Evolutionary conservation across 257 asterid genomes (phyloP).

Genomic region (Przewalskia tangutica): DNA sequence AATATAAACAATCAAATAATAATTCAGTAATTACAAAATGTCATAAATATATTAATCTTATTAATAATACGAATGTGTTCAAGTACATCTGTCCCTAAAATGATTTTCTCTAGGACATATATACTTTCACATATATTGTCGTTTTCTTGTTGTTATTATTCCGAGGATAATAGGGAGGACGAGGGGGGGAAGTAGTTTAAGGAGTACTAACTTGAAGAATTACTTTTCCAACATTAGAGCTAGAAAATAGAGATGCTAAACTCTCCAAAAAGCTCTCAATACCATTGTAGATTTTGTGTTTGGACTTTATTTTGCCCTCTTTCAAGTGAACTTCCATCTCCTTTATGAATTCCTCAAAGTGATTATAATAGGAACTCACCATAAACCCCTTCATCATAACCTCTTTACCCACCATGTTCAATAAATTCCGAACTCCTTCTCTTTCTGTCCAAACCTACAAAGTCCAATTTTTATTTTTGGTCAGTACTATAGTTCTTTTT

Average conservation of each 20-base stretch:
- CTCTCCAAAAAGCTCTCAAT: background rate
- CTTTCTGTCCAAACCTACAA: background rate
- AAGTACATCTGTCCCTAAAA: too few species aligned
- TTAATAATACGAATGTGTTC: too few species aligned
- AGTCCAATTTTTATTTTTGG: background rate
- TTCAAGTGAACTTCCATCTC: conserved; percentile 1
- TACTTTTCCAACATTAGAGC: background rate
- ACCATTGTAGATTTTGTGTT: background rate
- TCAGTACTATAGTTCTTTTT: background rate
- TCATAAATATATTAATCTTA: too few species aligned
- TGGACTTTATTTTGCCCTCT: background rate
- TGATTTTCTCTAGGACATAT: too few species aligned
- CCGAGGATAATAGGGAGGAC: background rate
- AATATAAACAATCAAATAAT: too few species aligned
- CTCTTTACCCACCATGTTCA: conserved; percentile 1
- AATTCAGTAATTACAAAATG: too few species aligned
- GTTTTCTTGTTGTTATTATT: background rate
- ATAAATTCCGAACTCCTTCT: background rate
- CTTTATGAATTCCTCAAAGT: background rate
- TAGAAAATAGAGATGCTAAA: background rate
- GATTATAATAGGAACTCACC: background rate
- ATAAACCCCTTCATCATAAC: background rate
- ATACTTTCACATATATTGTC: background rate
- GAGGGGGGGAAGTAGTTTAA: background rate
- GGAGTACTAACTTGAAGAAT: background rate